Evolutionary conservation across 345 rosid species (phyloP), one percentile per base, ranked within the genome.

Genomic region (Dovyalis caffra): DNA sequence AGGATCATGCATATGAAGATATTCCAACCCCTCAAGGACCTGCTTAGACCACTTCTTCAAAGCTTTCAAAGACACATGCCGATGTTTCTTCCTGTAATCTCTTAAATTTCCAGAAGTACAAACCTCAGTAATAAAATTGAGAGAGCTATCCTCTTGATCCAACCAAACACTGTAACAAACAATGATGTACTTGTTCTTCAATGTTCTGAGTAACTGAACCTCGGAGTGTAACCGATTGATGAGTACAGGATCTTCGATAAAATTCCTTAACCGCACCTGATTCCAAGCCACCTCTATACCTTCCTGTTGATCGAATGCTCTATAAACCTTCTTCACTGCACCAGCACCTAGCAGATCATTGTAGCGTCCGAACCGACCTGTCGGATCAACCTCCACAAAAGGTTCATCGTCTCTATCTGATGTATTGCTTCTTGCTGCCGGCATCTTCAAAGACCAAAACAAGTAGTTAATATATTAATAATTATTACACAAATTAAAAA

Each of bases 231-330:
- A 87, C 81, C 91, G 65, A 25, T 82, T 84, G 76, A 90, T 82
- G 68, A 90, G 71, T 40, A 78, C 78, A 0, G 87, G 87, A 67
- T 90, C 89, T 15, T 84, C 87, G 21, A 76, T 77, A 68, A 86
- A 86, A 37, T 81, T 82, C 51, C 86, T 75, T 81, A 90, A 74
- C 56, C 85, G 83, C 51, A 88, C 94, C 80, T 86, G 91, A 79
- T 90, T 90, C 94, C 94, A 90, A 6, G 91, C 94, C 75, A 90
- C 94, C 80, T 90, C 94, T 40, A 85, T 87, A 6, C 91, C 91
- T 85, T 90, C 90, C 80, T 86, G 90, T 76, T 90, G 91, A 77
- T 90, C 94, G 66, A 90, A 90, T n/a, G 89, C 93, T 68, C 93
- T 82, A 34, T 90, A 90, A 31, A 90, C 93, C 80, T 85, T 90